Percentiles rank a stretch among this genome's conserved stretches.
Conservation (phyloP, 2,329 filamentous ascomycete genomes). For the Neonectria faginata region DNA sequence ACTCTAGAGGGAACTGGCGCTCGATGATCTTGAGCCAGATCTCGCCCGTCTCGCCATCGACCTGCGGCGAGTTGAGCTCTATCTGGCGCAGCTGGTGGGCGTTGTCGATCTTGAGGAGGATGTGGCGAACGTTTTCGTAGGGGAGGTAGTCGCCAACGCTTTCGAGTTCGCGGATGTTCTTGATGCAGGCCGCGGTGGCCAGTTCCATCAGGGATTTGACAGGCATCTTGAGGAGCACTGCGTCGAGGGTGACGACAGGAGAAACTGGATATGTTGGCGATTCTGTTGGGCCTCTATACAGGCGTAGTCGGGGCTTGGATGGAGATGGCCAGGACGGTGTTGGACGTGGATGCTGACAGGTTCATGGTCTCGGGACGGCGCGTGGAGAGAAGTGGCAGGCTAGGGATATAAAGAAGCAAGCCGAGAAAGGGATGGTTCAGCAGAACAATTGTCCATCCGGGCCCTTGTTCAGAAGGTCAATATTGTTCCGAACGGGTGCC, state of each 20-base stretch:
- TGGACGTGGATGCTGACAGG: conserved; percentile 6
- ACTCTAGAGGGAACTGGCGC: conserved; percentile 77
- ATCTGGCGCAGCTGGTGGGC: conserved; percentile 80
- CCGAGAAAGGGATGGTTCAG: neutral
- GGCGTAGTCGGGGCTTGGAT: conserved; percentile 8
- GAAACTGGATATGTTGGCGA: conserved; percentile 3
- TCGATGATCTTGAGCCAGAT: conserved; percentile 85
- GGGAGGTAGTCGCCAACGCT: conserved; percentile 79
- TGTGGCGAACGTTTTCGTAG: conserved; percentile 69
- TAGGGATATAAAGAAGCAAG: neutral
- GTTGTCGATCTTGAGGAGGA: conserved; percentile 78
- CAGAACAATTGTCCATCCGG: conserved; percentile 6
- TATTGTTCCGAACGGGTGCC: conserved; percentile 5
- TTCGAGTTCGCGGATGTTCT: conserved; percentile 67
- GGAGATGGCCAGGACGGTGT: neutral
- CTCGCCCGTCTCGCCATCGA: conserved; percentile 75
- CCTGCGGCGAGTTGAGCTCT: conserved; percentile 81
- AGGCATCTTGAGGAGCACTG: conserved; percentile 49
- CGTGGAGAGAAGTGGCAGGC: neutral
- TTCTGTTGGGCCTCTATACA: neutral
- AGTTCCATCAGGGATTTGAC: conserved; percentile 64
- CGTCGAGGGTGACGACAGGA: neutral
- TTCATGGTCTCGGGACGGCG: conserved; percentile 13
- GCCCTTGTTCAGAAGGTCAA: conserved; percentile 7
- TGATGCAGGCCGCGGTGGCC: conserved; percentile 63